Evolutionary conservation across 2,329 filamentous ascomycete species (phyloP), one percentile per base, ranked within the genome.

Genomic region (Fusarium sp.): DNA sequence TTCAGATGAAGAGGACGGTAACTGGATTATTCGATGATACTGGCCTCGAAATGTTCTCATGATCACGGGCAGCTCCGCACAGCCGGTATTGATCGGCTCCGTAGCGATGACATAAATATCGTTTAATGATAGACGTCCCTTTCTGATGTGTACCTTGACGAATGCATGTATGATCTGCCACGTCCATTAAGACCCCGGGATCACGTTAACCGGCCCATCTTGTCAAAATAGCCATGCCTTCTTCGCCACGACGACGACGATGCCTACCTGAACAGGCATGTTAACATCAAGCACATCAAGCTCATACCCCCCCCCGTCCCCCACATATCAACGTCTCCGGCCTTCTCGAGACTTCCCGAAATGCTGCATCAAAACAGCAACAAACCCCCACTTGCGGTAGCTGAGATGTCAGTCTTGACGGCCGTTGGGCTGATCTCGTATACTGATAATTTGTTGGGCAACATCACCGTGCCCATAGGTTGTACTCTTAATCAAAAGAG

Each of bases 1-100:
- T 51, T 75, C 70, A 35, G 74, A 73, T 53, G 70, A 72, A 21
- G 73, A 76, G 23, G 67, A 59, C n/a, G 70, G 63, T 49, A 61
- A 68, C 43, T 69, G 65, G 65, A 52, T 67, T 56, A 69, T 68
- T 52, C 63, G 64, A 62, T 69, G 53, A 70, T 49, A 51, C 27
- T 32, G 10, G 46, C 14, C 31, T 45, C 31, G 14, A 19, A 32
- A 46, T 10, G 19, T 25, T 21, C 15, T 47, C 42, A 41, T 17
- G 38, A 56, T 51, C 17, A 41, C 33, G 25, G 23, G 33, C 23
- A 45, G n/a, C 32, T 35, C 38, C 32, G 45, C 29, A 47, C 25
- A 45, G 32, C 46, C 31, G 36, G 42, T 13, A 49, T 31, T 33
- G 21, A 33, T 45, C 47, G 49, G 58, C 48, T 58, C 44, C 53